Evolutionary conservation across 306 rosid genomes (phyloP), one percentile per base, ranked within the genome.

Genomic region (Ormosia emarginata): DNA sequence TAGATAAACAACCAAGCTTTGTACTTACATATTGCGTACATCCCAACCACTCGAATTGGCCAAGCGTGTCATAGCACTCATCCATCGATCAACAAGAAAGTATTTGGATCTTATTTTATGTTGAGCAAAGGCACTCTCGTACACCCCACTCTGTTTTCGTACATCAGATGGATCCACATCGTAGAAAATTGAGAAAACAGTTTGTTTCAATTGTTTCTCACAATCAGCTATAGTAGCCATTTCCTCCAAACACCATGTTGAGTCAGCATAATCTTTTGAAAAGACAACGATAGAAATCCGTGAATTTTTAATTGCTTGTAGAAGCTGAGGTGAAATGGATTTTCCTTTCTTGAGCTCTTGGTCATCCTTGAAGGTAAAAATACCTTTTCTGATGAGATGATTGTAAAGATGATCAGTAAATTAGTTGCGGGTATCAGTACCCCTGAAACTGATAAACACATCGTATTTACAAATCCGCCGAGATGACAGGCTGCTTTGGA

Each of bases 161-260:
- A 76, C 80, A 3, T 76, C 36, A 32, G 80, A 62, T 6, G 71
- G 80, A 62, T 62, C 71, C 1, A 76, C 36, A 6, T 71, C 24
- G 56, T 70, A 47, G 10, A 79, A 79, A 68, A 79, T 0, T 1
- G 82, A 69, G 3, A 67, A n/a, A 56, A 69, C 82, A 17, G 2
- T 30, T 17, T 67, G 76, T 7, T 32, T 58, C 0, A 30, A 7
- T 9, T 57, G 0, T 0, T 0, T 4, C 7, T 0, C 17, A 12
- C 63, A 47, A 1, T 71, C 17, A 8, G 2, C 49, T 17, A 71
- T 80, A 4, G 24, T 0, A 13, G 15, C 3, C 53, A 80, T 49
- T 71, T 80, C 83, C 11, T 59, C 65, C 53, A 80, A 46, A 57
- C 83, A 80, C 83, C 83, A 80, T 0, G 50, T 58, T 1, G 83